Evolutionary conservation across 2,329 filamentous ascomycete genomes (phyloP).

Genomic region (Verticillium zaregamsianum): DNA sequence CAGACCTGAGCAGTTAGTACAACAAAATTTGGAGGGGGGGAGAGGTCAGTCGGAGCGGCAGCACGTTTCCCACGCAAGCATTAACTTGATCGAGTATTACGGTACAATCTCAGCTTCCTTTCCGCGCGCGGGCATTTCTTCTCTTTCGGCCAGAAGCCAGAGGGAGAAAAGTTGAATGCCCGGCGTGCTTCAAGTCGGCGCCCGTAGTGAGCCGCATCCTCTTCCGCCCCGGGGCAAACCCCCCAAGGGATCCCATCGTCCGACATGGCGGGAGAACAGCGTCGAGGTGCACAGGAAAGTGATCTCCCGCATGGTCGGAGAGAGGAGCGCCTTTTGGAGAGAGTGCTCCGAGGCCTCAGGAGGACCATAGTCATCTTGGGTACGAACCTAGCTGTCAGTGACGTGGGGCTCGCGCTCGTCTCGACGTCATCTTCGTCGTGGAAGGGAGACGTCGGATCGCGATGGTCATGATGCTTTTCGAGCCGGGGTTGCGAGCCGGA

Average conservation of each 20-base stretch:
- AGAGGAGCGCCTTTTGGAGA: not conserved
- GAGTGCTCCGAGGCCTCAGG: conserved; percentile 3
- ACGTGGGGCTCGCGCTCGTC: conserved; percentile 13
- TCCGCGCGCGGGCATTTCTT: conserved; percentile 36
- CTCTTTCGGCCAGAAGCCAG: conserved; percentile 12
- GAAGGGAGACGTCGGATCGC: not conserved
- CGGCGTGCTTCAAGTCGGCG: conserved; percentile 57
- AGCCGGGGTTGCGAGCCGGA: not conserved
- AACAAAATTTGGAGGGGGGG: conserved; percentile 17
- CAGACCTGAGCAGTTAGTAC: conserved; percentile 60
- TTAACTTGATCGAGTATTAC: conserved; percentile 99
- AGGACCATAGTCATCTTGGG: conserved; percentile 27
- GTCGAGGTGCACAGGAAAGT: not conserved
- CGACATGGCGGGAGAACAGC: not conserved
- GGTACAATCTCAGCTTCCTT: conserved; percentile 91
- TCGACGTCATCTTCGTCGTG: conserved; percentile 2
- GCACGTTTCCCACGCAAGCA: conserved; percentile 98
- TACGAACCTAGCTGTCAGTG: conserved; percentile 30
- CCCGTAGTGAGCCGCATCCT: conserved; percentile 78
- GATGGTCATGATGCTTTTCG: not conserved
- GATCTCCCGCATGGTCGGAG: not conserved
- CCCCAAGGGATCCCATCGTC: not conserved
- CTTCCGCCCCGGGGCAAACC: conserved; percentile 14
- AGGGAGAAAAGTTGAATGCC: conserved; percentile 46
- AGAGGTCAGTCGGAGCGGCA: conserved; percentile 65